These are phyloP conservation scores for Phalaenopsis hybrid DNA, from an alignment of 116 monocot species.

Conservation along the genomic window DNA sequence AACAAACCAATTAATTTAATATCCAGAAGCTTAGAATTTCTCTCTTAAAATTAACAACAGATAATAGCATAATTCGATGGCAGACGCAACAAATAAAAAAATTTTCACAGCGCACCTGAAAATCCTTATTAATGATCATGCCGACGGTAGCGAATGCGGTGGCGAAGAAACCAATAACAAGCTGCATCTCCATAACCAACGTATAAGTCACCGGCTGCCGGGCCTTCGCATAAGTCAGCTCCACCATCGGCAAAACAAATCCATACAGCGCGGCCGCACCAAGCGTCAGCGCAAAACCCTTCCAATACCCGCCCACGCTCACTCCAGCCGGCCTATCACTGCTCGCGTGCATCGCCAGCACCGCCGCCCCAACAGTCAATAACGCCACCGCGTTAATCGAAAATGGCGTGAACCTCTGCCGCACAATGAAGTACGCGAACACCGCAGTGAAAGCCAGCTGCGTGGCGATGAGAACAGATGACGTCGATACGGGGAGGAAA, in stretches of 20 bases:
- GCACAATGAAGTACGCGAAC: constrained; percentile 43
- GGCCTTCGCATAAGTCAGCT: constrained; percentile 30
- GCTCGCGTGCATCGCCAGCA: constrained; percentile 21
- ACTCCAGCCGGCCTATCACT: constrained; percentile 30
- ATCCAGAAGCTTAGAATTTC: neutral
- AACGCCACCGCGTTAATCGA: constrained; percentile 37
- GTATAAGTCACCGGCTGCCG: constrained; percentile 30
- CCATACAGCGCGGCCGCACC: constrained; percentile 31
- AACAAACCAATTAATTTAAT: neutral
- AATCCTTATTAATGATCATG: constrained; percentile 41
- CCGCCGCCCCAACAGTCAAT: constrained; percentile 30
- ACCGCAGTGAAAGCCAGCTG: constrained; percentile 47
- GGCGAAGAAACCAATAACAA: constrained; percentile 33
- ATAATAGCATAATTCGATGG: neutral
- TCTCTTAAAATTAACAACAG: neutral
- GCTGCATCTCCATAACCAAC: constrained; percentile 49
- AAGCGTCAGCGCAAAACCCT: constrained; percentile 33
- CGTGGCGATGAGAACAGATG: constrained; percentile 38
- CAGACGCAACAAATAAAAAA: too few species aligned
- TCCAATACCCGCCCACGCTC: constrained; percentile 22
- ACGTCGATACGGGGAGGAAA: constrained; percentile 47
- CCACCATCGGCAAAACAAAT: constrained; percentile 33
- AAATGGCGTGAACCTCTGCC: constrained; percentile 33
- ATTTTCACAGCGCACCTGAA: constrained; percentile 23
- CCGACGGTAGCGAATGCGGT: constrained; percentile 36